Conservation (phyloP, 2,329 filamentous ascomycete species). For the Phyllosticta citrichinensis region DNA sequence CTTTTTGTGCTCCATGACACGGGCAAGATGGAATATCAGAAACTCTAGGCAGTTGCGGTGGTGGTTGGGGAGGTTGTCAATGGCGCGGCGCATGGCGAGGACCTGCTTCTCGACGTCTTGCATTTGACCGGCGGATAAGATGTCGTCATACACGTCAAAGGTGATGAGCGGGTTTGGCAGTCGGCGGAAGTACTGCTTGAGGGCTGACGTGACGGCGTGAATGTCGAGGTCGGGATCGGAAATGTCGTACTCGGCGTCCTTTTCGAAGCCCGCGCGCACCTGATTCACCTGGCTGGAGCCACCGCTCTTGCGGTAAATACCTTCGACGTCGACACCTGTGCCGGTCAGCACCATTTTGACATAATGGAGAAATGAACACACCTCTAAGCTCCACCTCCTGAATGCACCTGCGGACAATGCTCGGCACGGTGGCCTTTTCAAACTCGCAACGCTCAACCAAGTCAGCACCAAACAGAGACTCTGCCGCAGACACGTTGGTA, state of each 20-base stretch:
- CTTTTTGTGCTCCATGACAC: slow-evolving; percentile 70
- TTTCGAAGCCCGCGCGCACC: slow-evolving; percentile 87
- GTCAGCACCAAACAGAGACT: slow-evolving; percentile 76
- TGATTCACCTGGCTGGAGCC: slow-evolving; percentile 83
- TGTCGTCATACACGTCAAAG: slow-evolving; percentile 80
- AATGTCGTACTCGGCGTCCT: slow-evolving; percentile 76
- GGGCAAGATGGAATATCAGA: slow-evolving; percentile 82
- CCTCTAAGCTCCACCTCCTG: slow-evolving; percentile 92
- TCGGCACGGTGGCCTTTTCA: slow-evolving; percentile 81
- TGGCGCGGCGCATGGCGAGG: slow-evolving; percentile 59
- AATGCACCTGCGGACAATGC: slow-evolving; percentile 85
- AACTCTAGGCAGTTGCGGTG: slow-evolving; percentile 90
- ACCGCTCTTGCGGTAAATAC: slow-evolving; percentile 95
- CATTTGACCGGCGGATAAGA: slow-evolving; percentile 69
- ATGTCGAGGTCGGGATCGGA: slow-evolving; percentile 91
- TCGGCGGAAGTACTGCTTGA: slow-evolving; percentile 97
- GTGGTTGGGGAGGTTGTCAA: slow-evolving; percentile 68
- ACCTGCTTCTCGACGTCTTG: slow-evolving; percentile 40
- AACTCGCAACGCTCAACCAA: slow-evolving; percentile 75
- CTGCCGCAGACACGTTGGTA: slow-evolving; percentile 19
- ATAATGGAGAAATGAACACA: slow-evolving; percentile 7
- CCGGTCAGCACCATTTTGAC: slow-evolving; percentile 7
- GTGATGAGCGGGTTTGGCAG: slow-evolving; percentile 83
- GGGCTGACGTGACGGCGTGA: slow-evolving; percentile 84
- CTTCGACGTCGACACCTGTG: slow-evolving; percentile 79